These are phyloP conservation scores for Podospora appendiculata DNA, from an alignment of 495 filamentous ascomycete genomes.

Conservation along the genomic window DNA sequence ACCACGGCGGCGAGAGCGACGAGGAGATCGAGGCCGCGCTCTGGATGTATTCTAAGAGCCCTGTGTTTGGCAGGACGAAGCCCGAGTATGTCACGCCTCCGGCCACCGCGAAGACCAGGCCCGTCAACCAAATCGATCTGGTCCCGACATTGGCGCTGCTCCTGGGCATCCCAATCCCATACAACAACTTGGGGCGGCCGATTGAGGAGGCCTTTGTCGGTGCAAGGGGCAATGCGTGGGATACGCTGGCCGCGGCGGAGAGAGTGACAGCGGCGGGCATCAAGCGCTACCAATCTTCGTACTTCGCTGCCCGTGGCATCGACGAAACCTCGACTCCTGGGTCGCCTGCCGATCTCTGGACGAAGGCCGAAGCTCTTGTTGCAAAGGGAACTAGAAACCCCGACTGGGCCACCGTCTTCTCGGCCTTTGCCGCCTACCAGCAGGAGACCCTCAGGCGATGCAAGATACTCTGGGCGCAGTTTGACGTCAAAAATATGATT, in stretches of 20 bases:
- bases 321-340: constrained; percentile 48
- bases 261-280: constrained; percentile 78
- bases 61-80: constrained; percentile 70
- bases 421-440: constrained; percentile 66
- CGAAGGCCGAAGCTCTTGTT: constrained; percentile 28
- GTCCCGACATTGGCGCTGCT: constrained; percentile 86
- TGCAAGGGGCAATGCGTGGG: constrained; percentile 54
- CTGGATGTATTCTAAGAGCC: constrained; percentile 94
- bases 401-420: constrained; percentile 37
- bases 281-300: constrained; percentile 69
- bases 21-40: constrained; percentile 90
- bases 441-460: constrained; percentile 70
- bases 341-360: constrained; percentile 54
- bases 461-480: constrained; percentile 81
- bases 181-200: constrained; percentile 91
- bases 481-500: constrained; percentile 79
- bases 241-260: constrained; percentile 66
- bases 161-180: constrained; percentile 87
- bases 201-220: constrained; percentile 92
- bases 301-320: constrained; percentile 51
- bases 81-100: constrained; percentile 56
- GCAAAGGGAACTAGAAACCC: constrained; percentile 6
- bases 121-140: constrained; percentile 91
- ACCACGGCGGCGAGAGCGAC: constrained; percentile 93
- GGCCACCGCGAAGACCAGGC: constrained; percentile 63